Base-by-base conservation (phyloP, 495 filamentous ascomycete species). In the Penicillium paxilli region DNA sequence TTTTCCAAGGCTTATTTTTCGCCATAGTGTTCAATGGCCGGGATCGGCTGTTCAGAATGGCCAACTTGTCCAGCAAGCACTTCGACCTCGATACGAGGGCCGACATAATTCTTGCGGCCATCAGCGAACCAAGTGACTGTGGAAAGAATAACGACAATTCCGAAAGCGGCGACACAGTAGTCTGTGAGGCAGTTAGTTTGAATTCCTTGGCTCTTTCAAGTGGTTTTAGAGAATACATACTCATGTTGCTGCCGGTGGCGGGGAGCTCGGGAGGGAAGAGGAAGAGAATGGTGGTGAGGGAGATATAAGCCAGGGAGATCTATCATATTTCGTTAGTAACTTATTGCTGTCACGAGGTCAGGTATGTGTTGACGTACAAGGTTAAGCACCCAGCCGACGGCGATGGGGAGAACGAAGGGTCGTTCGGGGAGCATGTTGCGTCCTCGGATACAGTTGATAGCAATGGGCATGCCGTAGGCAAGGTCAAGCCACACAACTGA, bases 271-370 rank as follows among this genome's bases (percentile, higher is more conserved):
- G 88, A 4, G 89, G 89, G 68, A 92, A 88, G 14, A 91, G 77
- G 65, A 91, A 92, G 0, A 92, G 74, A 7, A 91, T 82, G 0
- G 87, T 90, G 1, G 87, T 90, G 5, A 90, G 64, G 20, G 80
- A 65, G 20, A 87, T 81, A 62, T 89, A 91, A 0, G 61, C 69
- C 26, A 91, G 68, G 3, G 88, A 86, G 44, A 91, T 67, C 83
- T 84, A 28, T 8, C 2, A 38, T 2, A 22, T 7, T 9, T 8
- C 19, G 44, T 55, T 48, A 61, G 56, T 26, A n/a, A 32, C 11
- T 8, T 20, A 4, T 7, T 5, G n/a, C 0, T 0, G 23, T 1
- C 10, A 0, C 1, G 20, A 33, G 28, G n/a, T 11, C 26, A 24
- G 3, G 3, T 1, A 9, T 6, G 14, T 35, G 25, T n/a, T 19